phyloP scores from a whole-genome alignment of 345 rosid species.

The Eucalyptus pauciflora region DNA sequence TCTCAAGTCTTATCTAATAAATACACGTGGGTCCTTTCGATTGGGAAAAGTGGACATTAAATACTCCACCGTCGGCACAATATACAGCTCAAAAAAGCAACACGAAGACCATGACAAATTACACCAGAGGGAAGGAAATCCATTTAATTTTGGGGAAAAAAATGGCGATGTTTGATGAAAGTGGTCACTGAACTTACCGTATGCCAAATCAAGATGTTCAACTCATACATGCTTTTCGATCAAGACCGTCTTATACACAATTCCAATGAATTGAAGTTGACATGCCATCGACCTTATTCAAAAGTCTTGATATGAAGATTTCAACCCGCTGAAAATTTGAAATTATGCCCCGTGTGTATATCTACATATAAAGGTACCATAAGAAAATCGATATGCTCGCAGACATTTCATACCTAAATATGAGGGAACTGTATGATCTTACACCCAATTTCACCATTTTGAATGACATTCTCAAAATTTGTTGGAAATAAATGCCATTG shows the following conservation, averaged over 20 bases:
- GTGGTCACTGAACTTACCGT: background rate
- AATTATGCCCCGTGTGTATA: background rate
- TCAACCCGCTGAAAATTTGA: rapidly evolving
- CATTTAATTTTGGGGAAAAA: background rate
- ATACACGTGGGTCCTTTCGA: background rate
- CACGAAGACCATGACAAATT: background rate
- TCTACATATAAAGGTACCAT: background rate
- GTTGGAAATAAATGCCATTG: rapidly evolving
- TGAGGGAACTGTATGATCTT: rapidly evolving
- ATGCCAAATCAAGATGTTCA: background rate
- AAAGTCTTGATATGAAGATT: background rate
- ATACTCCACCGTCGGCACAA: background rate
- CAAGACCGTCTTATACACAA: background rate
- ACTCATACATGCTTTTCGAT: background rate
- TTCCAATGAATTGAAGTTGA: background rate
- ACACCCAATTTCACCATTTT: background rate
- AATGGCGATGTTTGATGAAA: background rate
- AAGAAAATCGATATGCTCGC: background rate
- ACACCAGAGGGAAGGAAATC: background rate
- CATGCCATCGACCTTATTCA: background rate
- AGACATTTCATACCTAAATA: background rate
- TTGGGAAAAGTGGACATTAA: background rate
- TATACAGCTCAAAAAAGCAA: background rate
- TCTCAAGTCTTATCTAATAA: background rate
- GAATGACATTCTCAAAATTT: background rate